phyloP scores from a whole-genome alignment of 1,284 basidiomycete species.

The Heterobasidion occidentale region DNA sequence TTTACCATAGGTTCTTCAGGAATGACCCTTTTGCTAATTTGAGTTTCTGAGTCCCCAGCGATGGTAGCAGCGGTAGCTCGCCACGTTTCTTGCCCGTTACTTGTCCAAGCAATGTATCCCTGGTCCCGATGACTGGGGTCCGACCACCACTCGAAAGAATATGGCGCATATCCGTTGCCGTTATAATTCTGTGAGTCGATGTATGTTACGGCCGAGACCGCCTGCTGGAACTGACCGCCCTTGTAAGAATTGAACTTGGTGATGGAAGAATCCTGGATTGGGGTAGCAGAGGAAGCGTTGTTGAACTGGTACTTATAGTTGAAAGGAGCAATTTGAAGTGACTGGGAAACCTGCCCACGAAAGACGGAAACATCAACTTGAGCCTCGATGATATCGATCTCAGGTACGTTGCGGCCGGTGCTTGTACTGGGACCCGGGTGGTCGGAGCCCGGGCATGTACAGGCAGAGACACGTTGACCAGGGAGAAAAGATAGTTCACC shows the following conservation, averaged over 20 bases:
- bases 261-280: constrained; percentile 40
- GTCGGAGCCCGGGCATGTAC: constrained; percentile 49
- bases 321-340: constrained; percentile 76
- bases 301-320: constrained; percentile 60
- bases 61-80: constrained; percentile 52
- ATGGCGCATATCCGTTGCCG: constrained; percentile 42
- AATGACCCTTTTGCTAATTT: constrained; percentile 58
- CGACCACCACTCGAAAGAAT: constrained; percentile 73
- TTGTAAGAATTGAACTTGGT: constrained; percentile 66
- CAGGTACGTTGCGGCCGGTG: constrained; percentile 49
- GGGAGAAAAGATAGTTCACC: constrained; percentile 40
- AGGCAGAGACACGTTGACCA: constrained; percentile 45
- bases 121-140: constrained; percentile 51
- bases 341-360: constrained; percentile 68
- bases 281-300: constrained; percentile 43
- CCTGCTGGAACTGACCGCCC: constrained; percentile 77
- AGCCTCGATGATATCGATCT: constrained; percentile 64
- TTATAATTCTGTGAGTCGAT: constrained; percentile 49
- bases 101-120: constrained; percentile 73
- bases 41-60: constrained; percentile 44
- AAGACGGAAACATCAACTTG: constrained; percentile 31
- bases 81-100: constrained; percentile 56
- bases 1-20: constrained; percentile 75
- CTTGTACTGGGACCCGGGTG: constrained; percentile 53
- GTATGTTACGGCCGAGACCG: constrained; percentile 57